Evolutionary conservation across 768 basidiomycete species (phyloP).

Genomic region (Peribolospora kevripleyi): DNA sequence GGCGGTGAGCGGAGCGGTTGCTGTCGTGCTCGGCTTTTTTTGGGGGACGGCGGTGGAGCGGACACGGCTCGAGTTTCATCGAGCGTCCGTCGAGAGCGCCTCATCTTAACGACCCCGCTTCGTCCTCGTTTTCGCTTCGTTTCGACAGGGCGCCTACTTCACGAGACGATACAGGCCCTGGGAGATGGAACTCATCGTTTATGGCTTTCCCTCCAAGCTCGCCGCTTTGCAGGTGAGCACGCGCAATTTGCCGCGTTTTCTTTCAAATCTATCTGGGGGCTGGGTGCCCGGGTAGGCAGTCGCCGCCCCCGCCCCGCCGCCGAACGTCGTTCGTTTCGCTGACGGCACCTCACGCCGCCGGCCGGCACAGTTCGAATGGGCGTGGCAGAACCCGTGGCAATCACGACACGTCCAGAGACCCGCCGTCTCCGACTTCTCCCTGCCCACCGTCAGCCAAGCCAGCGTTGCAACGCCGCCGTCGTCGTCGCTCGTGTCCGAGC

Average conservation of each 20-base stretch:
- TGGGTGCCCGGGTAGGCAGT: not conserved
- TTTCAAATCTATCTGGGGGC: too few species aligned
- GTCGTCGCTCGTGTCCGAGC: not conserved
- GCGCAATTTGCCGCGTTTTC: not conserved
- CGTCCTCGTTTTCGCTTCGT: not conserved
- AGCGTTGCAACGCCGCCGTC: conserved; percentile 7
- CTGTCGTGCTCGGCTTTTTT: not conserved
- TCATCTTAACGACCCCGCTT: conserved; percentile 1
- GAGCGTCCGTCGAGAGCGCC: not conserved
- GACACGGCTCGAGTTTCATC: not conserved
- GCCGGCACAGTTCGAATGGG: conserved; percentile 22
- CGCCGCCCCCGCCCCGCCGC: not conserved
- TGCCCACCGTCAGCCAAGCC: conserved; percentile 14
- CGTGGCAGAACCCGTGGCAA: conserved; percentile 24
- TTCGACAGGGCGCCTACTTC: conserved; percentile 7
- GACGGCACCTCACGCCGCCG: not conserved
- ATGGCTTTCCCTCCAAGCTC: conserved; percentile 25
- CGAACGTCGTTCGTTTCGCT: not conserved
- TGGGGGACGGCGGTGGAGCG: too few species aligned
- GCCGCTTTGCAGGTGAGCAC: conserved; percentile 21
- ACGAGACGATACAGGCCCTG: conserved; percentile 14
- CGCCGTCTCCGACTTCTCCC: conserved; percentile 6
- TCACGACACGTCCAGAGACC: conserved; percentile 17
- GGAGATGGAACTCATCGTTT: conserved; percentile 25
- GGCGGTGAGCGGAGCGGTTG: conserved; percentile 7